Evolutionary conservation across 1,284 basidiomycete species (phyloP).

Genomic region (Phellopilus nigrolimitatus): DNA sequence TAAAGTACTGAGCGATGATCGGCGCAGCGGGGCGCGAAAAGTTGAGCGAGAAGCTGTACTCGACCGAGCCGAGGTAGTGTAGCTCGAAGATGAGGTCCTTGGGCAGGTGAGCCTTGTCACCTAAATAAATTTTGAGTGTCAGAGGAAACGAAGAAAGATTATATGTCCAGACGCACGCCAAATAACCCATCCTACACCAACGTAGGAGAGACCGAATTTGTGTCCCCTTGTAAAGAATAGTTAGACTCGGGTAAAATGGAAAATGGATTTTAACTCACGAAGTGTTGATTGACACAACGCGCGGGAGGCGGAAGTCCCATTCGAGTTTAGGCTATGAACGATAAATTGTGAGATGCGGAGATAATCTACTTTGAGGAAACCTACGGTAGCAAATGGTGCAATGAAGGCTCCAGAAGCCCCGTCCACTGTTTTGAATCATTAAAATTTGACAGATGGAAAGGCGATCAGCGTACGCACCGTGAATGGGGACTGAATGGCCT

Average conservation of each 20-base stretch:
- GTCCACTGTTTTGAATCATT: conserved; percentile 45
- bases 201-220: conserved; percentile 85
- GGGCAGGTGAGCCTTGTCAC: conserved; percentile 65
- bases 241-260: background rate
- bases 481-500: conserved; percentile 78
- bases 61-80: conserved; percentile 65
- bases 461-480: conserved; percentile 46
- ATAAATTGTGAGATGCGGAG: conserved; percentile 20
- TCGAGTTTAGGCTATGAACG: conserved; percentile 55
- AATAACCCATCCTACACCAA: conserved; percentile 87
- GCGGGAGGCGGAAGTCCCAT: conserved; percentile 86
- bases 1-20: conserved; percentile 92
- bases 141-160: no score
- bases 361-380: conserved; percentile 17
- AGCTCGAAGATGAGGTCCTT: conserved; percentile 93
- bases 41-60: conserved; percentile 86
- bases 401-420: conserved; percentile 81
- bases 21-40: conserved; percentile 90
- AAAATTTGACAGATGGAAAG: conserved; percentile 14
- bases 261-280: conserved; percentile 36
- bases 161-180: conserved; percentile 64
- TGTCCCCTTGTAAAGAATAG: conserved; percentile 48
- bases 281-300: conserved; percentile 87
- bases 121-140: background rate
- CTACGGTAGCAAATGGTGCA: conserved; percentile 71